Evolutionary conservation across 1,284 basidiomycete genomes (phyloP).

Genomic region (Ceratorhiza oryzae-sativae): DNA sequence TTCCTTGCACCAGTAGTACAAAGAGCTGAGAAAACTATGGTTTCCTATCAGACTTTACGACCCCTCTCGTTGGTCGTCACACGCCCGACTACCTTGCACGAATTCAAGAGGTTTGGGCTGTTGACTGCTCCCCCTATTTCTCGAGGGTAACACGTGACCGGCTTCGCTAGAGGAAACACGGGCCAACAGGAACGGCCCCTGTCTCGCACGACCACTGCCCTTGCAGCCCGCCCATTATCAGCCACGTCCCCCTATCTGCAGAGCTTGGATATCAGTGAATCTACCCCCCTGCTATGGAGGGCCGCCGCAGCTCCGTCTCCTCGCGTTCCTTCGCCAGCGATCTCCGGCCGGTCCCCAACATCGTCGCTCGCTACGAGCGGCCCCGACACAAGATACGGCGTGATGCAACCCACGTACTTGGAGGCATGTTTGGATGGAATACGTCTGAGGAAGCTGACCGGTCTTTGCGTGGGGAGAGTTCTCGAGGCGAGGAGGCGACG

Average conservation of each 20-base stretch:
- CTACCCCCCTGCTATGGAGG: slow-evolving; percentile 12
- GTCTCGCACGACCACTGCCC: slow-evolving; percentile 16
- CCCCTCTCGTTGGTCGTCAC: too few species aligned
- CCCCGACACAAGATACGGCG: slow-evolving; percentile 27
- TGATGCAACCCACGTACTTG: slow-evolving; percentile 25
- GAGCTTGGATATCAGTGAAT: not conserved
- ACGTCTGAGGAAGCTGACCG: slow-evolving; percentile 2
- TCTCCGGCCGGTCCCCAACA: slow-evolving; percentile 26
- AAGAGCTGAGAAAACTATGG: not conserved
- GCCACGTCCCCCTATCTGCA: not conserved
- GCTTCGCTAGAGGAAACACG: slow-evolving; percentile 17
- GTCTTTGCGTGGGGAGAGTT: not conserved
- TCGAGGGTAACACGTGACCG: slow-evolving; percentile 10
- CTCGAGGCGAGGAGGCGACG: slow-evolving; percentile 14
- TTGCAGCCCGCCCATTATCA: not conserved
- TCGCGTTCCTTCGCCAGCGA: slow-evolving; percentile 25
- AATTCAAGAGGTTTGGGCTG: not conserved
- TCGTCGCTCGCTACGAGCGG: slow-evolving; percentile 24
- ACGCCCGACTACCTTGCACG: too few species aligned
- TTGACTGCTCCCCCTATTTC: slow-evolving; percentile 19
- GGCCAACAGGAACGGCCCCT: slow-evolving; percentile 11
- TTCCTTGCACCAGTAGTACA: not conserved
- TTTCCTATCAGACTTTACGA: not conserved
- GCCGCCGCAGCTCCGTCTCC: slow-evolving; percentile 18
- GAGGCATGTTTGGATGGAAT: slow-evolving; percentile 33